Evolutionary conservation across 108 stramenopile species (phyloP).

Genomic region (Craspedostauros australis): DNA sequence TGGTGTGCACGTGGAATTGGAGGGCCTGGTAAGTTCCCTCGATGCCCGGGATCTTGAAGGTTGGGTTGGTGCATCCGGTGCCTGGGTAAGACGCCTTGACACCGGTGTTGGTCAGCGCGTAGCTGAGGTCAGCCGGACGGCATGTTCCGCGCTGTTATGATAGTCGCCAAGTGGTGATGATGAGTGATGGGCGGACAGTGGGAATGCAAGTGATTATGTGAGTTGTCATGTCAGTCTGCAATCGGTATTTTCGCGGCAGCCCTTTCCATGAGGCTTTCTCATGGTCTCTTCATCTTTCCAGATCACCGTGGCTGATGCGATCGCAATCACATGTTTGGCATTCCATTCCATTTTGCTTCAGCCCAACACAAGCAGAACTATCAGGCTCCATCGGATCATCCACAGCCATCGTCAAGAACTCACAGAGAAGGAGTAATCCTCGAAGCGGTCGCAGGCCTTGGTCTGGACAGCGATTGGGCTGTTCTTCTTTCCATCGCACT

Average conservation of each 20-base stretch:
- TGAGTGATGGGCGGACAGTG: no score
- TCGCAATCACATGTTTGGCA: background rate
- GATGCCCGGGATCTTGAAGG: slow-evolving; percentile 1
- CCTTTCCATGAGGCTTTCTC: no score
- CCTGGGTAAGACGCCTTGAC: background rate
- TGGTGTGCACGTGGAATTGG: background rate
- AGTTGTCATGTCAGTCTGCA: background rate
- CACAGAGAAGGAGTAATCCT: no score
- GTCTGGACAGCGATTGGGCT: background rate
- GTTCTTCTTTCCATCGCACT: background rate
- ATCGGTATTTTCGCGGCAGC: background rate
- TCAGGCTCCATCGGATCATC: no score
- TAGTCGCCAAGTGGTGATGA: no score
- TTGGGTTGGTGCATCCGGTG: background rate
- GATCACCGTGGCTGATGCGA: background rate
- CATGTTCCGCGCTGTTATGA: background rate
- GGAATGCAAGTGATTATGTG: background rate
- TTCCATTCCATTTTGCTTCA: no score
- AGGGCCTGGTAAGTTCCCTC: background rate
- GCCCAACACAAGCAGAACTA: no score
- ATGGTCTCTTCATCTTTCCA: no score
- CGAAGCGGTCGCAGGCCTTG: background rate
- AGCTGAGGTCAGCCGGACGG: background rate
- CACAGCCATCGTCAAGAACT: no score
- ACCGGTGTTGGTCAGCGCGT: background rate